Evolutionary conservation across 1,139 yeast species (phyloP), one percentile per base, ranked within the genome.

Genomic region (Yamadazyma atmosphaerica): DNA sequence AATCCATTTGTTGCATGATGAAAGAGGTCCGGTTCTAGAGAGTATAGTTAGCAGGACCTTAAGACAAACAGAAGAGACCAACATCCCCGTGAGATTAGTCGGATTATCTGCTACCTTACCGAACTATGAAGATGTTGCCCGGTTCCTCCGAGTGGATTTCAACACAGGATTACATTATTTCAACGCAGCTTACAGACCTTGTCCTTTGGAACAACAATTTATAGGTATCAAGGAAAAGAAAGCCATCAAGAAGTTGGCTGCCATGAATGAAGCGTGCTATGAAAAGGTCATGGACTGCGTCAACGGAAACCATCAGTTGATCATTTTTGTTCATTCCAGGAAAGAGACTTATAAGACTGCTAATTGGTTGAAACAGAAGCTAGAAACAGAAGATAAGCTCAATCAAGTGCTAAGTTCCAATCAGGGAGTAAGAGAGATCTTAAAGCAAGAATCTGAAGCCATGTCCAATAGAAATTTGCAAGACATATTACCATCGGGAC

Each of bases 31-130:
- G 0, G 98, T 90, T 0, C 56, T 92, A 38, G 98, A 92, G 57
- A 81, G 86, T 53, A 83, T 92, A 36, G 92, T 92, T 2, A 79
- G 95, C 3, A 72, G 98, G 52, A 76, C 87, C 0, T 54, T 82
- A 25, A 63, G 87, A 43, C 68, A 69, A 33, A 58, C 62, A 2
- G 76, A 73, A 38, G 61, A 66, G 5, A 51, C 72, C 54, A 44
- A 62, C 48, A 72, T 73, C 6, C 63, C 68, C 3, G 80, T 81
- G 1, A 70, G 98, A 44, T 61, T 92, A 10, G 81, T 92, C 10
- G 98, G 96, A 0, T 68, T 92, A 16, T 90, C 98, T 0, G 98
- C 98, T 0, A 92, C 98, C 0, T 72, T 92, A 41, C 98, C 98
- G 0, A 92, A 92, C 55, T 92, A 84, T 58, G 62, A 65, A 39